Evolutionary conservation across 1,284 basidiomycete species (phyloP).

Genomic region (Papiliotrema laurentii): DNA sequence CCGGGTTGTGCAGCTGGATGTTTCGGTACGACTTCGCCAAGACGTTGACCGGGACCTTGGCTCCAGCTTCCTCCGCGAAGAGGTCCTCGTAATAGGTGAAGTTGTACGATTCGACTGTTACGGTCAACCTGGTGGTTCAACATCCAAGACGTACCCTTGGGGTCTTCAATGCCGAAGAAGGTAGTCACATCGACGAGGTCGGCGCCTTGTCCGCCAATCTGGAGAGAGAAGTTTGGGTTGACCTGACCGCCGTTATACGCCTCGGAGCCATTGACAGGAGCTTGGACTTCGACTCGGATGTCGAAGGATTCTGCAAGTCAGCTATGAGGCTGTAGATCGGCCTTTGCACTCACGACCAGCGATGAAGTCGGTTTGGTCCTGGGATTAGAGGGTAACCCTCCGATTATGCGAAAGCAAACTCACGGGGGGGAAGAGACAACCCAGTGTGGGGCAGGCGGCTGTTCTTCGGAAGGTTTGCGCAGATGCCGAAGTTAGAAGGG

Average conservation of each 20-base stretch:
- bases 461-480: constrained; percentile 47
- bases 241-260: constrained; percentile 46
- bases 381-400: not conserved
- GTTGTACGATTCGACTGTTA: constrained; percentile 30
- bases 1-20: constrained; percentile 38
- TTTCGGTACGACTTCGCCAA: constrained; percentile 47
- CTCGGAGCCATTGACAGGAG: constrained; percentile 47
- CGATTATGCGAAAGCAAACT: constrained; percentile 1
- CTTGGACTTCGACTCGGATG: constrained; percentile 47
- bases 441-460: constrained; percentile 44
- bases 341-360: constrained; percentile 28
- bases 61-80: constrained; percentile 38
- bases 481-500: constrained; percentile 13
- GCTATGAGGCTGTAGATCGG: not conserved
- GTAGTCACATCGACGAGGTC: constrained; percentile 36
- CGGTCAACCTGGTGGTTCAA: not conserved
- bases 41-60: constrained; percentile 45
- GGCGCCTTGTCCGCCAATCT: constrained; percentile 33
- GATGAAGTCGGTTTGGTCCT: constrained; percentile 28
- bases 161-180: constrained; percentile 40
- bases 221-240: constrained; percentile 37
- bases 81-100: constrained; percentile 46
- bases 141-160: constrained; percentile 15
- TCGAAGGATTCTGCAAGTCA: constrained; percentile 32
- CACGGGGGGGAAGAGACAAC: constrained; percentile 44